A percentile compares a stretch with the other conserved stretches of the same genome.
phyloP scores from a whole-genome alignment of 331 rosid genomes.

The Saraca asoca region DNA sequence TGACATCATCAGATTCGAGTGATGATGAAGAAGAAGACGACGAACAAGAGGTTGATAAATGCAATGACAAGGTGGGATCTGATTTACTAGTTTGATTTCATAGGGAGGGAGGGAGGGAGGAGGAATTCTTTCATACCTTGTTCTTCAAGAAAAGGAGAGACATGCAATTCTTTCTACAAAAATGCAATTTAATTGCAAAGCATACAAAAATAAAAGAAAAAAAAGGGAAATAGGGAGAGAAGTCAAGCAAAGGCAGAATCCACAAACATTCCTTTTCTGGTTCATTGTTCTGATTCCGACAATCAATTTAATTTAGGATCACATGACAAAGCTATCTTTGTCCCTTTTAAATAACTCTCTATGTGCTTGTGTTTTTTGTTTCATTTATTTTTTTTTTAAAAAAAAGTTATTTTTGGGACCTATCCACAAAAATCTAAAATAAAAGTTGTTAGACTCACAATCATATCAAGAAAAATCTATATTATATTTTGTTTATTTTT shows the following conservation, averaged over 20 bases:
- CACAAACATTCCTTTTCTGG: not conserved
- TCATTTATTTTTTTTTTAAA: too few species aligned
- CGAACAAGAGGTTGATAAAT: not conserved
- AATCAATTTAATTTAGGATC: not conserved
- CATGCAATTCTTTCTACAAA: conserved; percentile 25
- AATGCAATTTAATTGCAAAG: conserved; percentile 22
- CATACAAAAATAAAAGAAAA: not conserved
- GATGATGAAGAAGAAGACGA: conserved; percentile 5
- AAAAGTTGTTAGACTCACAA: too few species aligned
- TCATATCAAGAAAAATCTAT: too few species aligned
- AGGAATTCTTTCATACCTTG: conserved; percentile 29
- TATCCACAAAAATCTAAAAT: too few species aligned
- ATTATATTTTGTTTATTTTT: too few species aligned
- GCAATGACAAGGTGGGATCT: conserved; percentile 1
- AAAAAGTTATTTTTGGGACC: too few species aligned
- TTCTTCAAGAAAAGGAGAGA: not conserved
- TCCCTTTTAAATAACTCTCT: too few species aligned
- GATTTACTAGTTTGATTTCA: conserved; percentile 42
- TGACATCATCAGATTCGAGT: conserved; percentile 45
- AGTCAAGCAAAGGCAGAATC: not conserved
- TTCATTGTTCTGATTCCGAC: not conserved
- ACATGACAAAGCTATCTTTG: too few species aligned
- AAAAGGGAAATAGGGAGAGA: not conserved
- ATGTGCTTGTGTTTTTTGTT: too few species aligned
- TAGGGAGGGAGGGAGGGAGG: not conserved